phyloP scores from a whole-genome alignment of 257 asterid genomes.

The Solanum chilense region DNA sequence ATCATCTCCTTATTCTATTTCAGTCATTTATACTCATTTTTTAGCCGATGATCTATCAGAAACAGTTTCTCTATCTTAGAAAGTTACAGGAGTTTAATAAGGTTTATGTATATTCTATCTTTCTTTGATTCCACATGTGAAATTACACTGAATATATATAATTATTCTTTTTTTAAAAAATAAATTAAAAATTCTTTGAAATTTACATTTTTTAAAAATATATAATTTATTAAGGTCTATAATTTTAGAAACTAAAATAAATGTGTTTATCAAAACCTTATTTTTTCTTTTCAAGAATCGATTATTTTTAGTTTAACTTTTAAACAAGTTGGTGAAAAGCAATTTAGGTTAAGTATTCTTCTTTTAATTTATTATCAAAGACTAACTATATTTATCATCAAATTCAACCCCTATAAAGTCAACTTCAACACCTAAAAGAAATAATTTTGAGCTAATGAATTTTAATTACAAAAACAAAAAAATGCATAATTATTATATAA shows the following conservation, averaged over 20 bases:
- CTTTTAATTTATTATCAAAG: neutral
- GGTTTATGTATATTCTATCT: neutral
- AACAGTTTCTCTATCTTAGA: neutral
- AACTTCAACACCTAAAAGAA: neutral
- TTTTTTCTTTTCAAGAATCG: too few species aligned
- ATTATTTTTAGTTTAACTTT: neutral
- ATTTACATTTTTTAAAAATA: neutral
- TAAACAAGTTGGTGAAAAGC: neutral
- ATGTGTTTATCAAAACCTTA: neutral
- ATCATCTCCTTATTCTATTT: neutral
- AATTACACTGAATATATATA: neutral
- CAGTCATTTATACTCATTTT: neutral
- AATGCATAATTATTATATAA: neutral
- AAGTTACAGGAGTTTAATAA: neutral
- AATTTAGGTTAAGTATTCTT: neutral
- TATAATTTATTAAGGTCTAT: neutral
- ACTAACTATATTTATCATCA: neutral
- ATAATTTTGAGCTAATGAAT: neutral
- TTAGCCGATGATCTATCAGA: neutral
- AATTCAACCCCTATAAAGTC: neutral
- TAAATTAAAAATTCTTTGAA: neutral
- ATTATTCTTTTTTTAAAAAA: too few species aligned
- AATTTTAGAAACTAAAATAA: neutral
- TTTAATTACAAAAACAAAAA: neutral
- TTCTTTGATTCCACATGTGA: neutral